Evolutionary conservation across 2,329 filamentous ascomycete genomes (phyloP), one percentile per base, ranked within the genome.

Genomic region (Ophiostoma quercus): DNA sequence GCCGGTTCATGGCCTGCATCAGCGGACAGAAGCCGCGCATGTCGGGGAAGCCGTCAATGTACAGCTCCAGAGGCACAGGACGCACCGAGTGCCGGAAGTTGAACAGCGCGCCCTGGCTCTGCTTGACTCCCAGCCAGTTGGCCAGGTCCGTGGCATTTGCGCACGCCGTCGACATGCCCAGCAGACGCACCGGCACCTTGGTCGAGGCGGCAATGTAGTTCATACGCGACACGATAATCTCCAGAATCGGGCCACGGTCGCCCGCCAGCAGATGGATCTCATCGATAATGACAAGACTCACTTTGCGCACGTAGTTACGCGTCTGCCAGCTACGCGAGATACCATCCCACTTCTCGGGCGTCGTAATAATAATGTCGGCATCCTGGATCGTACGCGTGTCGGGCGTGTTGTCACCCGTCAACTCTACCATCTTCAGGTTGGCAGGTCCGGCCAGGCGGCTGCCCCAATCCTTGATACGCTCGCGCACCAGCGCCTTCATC

Each of bases 291-390:
- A 99, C 95, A 19, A 99, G 82, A 72, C 93, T 94, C 71, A 99
- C 95, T 79, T 97, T 90, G 68, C 93, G 88, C 57, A 99, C 95
- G 74, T 99, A 99, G 72, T 92, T 91, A 87, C 95, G 90, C 5
- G 94, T 98, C 79, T 98, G 94, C 95, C 96, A 99, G 76, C 92
- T 96, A 86, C 95, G 91, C 75, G 92, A 97, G 74, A 99, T 98
- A 86, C 96, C 96, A 77, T 99, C 96, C 95, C 95, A 99, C 78
- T 99, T 99, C 81, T 99, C 95, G n/a, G 95, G 96, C 0, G 96
- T 99, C 0, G 95, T 99, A 75, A 99, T 93, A 75, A 99, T 99
- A 72, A 99, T 92, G 77, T 99, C 95, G 3, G 95, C 95, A 77
- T 98, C 91, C 74, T 94, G 88, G 75, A 99, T 99, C 0, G 94